These are phyloP conservation scores for Haplographium delicatum DNA, from an alignment of 495 filamentous ascomycete genomes.

Conservation along the genomic window DNA sequence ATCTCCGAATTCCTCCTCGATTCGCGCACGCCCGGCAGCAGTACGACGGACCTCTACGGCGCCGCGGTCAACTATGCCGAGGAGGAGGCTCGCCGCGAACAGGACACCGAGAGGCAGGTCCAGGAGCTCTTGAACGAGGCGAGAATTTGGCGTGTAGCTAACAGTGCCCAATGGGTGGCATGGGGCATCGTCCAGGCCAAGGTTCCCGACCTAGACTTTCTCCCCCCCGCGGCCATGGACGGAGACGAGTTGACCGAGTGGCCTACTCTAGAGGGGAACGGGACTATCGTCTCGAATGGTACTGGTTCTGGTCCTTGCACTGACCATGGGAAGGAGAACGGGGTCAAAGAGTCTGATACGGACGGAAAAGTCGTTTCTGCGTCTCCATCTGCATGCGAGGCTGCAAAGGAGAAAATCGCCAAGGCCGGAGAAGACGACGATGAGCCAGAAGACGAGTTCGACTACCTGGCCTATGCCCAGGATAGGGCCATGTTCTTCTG, in stretches of 20 bases:
- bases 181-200: slow-evolving; percentile 98
- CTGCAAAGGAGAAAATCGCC: no score
- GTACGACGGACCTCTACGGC: slow-evolving; percentile 1
- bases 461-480: slow-evolving; percentile 88
- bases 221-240: not conserved
- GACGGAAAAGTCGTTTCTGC: slow-evolving; percentile 15
- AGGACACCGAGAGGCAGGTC: slow-evolving; percentile 56
- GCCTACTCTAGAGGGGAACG: slow-evolving; percentile 25
- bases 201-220: slow-evolving; percentile 49
- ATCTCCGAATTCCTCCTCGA: slow-evolving; percentile 68
- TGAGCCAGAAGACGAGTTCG: slow-evolving; percentile 63
- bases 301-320: not conserved
- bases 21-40: slow-evolving; percentile 52
- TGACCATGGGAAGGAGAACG: not conserved
- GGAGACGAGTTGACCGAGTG: not conserved
- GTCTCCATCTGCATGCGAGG: slow-evolving; percentile 5
- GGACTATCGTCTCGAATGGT: no score
- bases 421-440: slow-evolving; percentile 18
- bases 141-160: slow-evolving; percentile 77
- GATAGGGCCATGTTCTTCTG: slow-evolving; percentile 89
- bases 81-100: slow-evolving; percentile 55
- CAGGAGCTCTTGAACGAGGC: slow-evolving; percentile 69
- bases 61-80: slow-evolving; percentile 39
- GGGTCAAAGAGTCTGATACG: slow-evolving; percentile 4
- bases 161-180: slow-evolving; percentile 85